These are phyloP conservation scores for Schwanniomyces pseudopolymorphus DNA, from an alignment of 805 yeast genomes.

Conservation along the genomic window DNA sequence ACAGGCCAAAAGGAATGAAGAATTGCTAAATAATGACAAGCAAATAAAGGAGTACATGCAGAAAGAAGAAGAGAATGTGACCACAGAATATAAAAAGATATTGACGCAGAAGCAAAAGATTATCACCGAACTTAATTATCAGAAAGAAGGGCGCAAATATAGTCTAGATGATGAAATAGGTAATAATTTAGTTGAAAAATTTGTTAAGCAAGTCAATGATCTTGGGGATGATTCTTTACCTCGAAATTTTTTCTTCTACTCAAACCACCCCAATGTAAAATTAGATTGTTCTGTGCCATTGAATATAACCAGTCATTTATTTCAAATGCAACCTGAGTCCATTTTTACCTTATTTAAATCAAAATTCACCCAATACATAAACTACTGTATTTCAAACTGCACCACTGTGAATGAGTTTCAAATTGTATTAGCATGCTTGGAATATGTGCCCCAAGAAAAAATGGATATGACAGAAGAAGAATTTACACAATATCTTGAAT, in stretches of 20 bases:
- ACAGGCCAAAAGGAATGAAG: constrained; percentile 26
- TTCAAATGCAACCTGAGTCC: neutral
- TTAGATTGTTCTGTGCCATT: constrained; percentile 3
- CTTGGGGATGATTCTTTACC: constrained; percentile 7
- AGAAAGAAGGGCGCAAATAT: constrained; percentile 11
- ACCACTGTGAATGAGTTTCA: constrained; percentile 4
- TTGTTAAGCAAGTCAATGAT: constrained; percentile 6
- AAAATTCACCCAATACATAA: constrained; percentile 6
- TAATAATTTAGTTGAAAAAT: constrained; percentile 17
- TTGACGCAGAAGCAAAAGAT: constrained; percentile 12
- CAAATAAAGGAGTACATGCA: constrained; percentile 19
- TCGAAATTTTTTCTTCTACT: constrained; percentile 25
- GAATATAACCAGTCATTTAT: constrained; percentile 2
- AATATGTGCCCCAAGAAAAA: neutral
- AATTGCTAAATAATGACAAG: constrained; percentile 17
- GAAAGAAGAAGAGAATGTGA: constrained; percentile 14
- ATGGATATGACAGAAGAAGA: neutral
- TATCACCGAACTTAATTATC: constrained; percentile 28
- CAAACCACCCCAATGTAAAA: constrained; percentile 2
- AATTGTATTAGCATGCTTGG: neutral
- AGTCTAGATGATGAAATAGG: constrained; percentile 16
- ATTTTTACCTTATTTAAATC: neutral
- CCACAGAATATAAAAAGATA: constrained; percentile 14
- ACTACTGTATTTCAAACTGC: constrained; percentile 6
- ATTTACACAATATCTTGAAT: neutral